Percentiles rank a stretch among this genome's conserved stretches.
These are phyloP conservation scores for Tinospora cordifolia DNA, from an alignment of 164 flowering plant genomes.

Conservation along the genomic window DNA sequence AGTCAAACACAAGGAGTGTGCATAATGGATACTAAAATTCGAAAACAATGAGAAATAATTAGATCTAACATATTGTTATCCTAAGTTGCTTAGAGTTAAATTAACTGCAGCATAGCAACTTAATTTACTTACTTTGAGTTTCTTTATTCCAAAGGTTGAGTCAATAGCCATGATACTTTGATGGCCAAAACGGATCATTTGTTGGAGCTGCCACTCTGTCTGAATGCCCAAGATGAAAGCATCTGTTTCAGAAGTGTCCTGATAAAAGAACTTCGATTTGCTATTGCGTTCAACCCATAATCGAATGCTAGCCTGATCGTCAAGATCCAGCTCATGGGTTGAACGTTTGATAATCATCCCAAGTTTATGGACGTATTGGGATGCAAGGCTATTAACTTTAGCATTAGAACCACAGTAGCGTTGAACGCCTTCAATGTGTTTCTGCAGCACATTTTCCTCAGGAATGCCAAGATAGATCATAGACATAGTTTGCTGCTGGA, in stretches of 20 bases:
- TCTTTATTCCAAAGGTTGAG: conserved; percentile 89
- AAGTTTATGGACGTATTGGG: conserved; percentile 84
- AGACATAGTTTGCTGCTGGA: conserved; percentile 95
- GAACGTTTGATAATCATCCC: conserved; percentile 85
- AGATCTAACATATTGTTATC: not conserved
- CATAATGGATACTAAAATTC: conserved; percentile 75
- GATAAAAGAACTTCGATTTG: conserved; percentile 71
- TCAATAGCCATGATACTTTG: conserved; percentile 78
- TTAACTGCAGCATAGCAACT: not conserved
- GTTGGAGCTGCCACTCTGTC: conserved; percentile 97
- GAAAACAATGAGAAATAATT: conserved; percentile 8
- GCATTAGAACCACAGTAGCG: conserved; percentile 80
- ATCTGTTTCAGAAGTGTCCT: conserved; percentile 67
- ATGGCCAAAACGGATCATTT: conserved; percentile 93
- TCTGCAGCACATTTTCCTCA: conserved; percentile 81
- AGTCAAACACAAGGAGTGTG: conserved; percentile 90
- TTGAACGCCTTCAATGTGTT: conserved; percentile 89
- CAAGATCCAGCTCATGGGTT: conserved; percentile 89
- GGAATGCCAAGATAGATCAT: conserved; percentile 94
- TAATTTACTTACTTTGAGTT: conserved; percentile 56
- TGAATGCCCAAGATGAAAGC: conserved; percentile 88
- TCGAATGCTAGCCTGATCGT: conserved; percentile 86
- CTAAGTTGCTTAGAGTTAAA: conserved; percentile 1
- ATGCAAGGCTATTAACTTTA: conserved; percentile 61
- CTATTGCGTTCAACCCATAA: conserved; percentile 86